phyloP scores from a whole-genome alignment of 768 basidiomycete genomes.

The Leccinum imitatum region DNA sequence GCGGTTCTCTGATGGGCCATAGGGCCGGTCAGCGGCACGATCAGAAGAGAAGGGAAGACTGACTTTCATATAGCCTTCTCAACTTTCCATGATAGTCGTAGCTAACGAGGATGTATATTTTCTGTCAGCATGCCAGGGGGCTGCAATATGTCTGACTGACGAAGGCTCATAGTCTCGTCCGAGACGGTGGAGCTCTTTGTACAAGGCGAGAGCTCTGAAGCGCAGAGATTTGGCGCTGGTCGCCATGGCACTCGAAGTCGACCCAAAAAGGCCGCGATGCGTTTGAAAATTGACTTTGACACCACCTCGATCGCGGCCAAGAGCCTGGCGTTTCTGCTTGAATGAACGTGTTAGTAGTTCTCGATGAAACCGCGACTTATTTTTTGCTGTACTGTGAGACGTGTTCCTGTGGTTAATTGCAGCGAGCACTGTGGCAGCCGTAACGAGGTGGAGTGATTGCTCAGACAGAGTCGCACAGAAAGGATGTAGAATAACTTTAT shows the following conservation, averaged over 20 bases:
- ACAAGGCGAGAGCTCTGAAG: conserved; percentile 65
- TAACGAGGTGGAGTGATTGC: too few species aligned
- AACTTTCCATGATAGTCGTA: conserved; percentile 79
- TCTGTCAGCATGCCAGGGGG: conserved; percentile 9
- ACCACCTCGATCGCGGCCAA: not conserved
- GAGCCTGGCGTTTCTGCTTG: not conserved
- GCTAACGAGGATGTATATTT: conserved; percentile 35
- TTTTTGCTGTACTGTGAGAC: not conserved
- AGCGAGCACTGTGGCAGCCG: not conserved
- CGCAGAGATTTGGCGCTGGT: conserved; percentile 45
- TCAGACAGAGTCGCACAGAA: not conserved
- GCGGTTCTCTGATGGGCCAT: conserved; percentile 54
- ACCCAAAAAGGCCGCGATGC: not conserved
- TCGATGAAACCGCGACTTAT: not conserved
- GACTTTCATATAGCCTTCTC: conserved; percentile 72
- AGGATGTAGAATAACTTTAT: not conserved
- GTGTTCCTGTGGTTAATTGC: not conserved
- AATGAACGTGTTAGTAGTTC: not conserved
- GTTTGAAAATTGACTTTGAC: not conserved
- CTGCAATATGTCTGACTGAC: conserved; percentile 44
- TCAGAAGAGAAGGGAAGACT: conserved; percentile 20
- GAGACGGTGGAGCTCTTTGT: conserved; percentile 80
- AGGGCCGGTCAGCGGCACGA: not conserved
- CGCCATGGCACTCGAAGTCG: conserved; percentile 38
- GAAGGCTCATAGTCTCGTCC: conserved; percentile 81